Evolutionary conservation across 2,329 filamentous ascomycete genomes (phyloP).

Genomic region (Acephala macrosclerotiorum): DNA sequence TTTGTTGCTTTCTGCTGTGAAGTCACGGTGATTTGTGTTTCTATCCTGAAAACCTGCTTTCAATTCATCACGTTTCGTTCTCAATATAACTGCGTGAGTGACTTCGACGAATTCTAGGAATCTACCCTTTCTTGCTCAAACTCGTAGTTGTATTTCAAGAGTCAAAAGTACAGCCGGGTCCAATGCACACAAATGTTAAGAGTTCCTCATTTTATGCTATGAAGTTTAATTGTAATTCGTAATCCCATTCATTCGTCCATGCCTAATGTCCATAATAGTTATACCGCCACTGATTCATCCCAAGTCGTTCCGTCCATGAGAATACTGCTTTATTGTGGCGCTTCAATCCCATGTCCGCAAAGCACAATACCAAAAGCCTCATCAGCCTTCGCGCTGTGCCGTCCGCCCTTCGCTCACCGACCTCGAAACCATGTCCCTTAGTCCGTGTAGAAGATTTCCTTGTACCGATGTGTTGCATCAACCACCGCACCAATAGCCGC

Average conservation of each 20-base stretch:
- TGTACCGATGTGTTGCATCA: conserved; percentile 83
- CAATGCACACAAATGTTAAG: not conserved
- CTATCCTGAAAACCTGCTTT: too few species aligned
- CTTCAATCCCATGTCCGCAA: not conserved
- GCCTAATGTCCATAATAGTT: not conserved
- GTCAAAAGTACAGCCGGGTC: too few species aligned
- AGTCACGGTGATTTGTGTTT: not conserved
- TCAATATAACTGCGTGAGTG: too few species aligned
- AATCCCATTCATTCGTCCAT: not conserved
- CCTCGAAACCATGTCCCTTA: not conserved
- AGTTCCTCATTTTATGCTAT: not conserved
- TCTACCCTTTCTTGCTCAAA: not conserved
- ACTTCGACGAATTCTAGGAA: too few species aligned
- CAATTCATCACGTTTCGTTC: too few species aligned
- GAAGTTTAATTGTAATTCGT: not conserved
- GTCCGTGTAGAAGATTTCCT: conserved; percentile 74
- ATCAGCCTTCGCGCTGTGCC: not conserved
- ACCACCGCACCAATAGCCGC: conserved; percentile 79
- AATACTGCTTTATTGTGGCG: not conserved
- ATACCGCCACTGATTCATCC: not conserved
- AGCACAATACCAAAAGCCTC: not conserved
- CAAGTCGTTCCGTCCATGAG: not conserved
- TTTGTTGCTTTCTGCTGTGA: not conserved
- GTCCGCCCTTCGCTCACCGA: too few species aligned
- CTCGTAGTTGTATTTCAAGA: not conserved